Base-by-base conservation (phyloP, 148 eudicot genomes). In the Cornus kousa region DNA sequence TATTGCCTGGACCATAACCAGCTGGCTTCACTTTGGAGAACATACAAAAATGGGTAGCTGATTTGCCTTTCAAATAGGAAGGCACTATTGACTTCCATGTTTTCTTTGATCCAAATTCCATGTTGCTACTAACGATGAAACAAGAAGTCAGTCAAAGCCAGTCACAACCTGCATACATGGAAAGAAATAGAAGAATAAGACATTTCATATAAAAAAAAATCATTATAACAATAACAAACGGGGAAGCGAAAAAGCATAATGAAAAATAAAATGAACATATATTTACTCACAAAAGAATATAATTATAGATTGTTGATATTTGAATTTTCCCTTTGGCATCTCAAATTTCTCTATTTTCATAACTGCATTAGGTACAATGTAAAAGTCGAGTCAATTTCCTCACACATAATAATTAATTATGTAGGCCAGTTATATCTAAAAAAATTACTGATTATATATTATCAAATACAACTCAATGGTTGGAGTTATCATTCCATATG, bases 61-160 rank as follows among this genome's bases (percentile, higher is more conserved):
- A 84, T 88, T 88, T 93, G 28, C 81, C 82, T 84, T 80, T 85
- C 76, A 89, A 83, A 71, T 86, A 89, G 55, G 84, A 67, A 73
- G 97, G 94, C 37, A 89, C 75, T 23, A 89, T 75, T 32, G 87
- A 87, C 74, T 81, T 92, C 94, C 94, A 89, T 83, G 84, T 90
- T 88, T 87, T 90, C 87, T 83, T 90, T 74, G 85, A 78, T 78
- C 70, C 85, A 64, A 86, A 68, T 83, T 85, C 85, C 97, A 93
- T 93, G 40, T 69, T 87, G 60, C 33, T 70, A 74, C 57, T 60
- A 81, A 55, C 31, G 22, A 53, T 46, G 77, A 73, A 68, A 67
- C 70, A 43, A 70, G 23, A 24, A 55, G 74, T 53, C 80, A 77
- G 64, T 81, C 86, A 78, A 85, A 73, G 78, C 73, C 69, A 75